Conservation (phyloP, 1,284 basidiomycete species). For the Fomes fomentarius region DNA sequence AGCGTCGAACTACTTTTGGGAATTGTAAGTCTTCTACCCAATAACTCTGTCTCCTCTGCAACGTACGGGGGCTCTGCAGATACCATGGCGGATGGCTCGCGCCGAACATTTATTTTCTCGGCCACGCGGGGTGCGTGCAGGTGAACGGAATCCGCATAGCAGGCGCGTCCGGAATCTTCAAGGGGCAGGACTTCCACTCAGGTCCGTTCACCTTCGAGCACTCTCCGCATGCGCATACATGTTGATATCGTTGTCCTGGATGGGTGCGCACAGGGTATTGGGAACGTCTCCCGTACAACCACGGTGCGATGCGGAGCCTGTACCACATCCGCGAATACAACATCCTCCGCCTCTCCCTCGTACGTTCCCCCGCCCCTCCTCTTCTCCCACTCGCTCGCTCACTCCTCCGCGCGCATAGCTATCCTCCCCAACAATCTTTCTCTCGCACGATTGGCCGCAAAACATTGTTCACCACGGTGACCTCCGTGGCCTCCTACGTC, state of each 20-base stretch:
- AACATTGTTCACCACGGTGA: constrained; percentile 87
- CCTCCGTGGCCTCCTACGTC: constrained; percentile 62
- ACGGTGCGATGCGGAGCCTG: constrained; percentile 75
- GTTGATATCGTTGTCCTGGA: not conserved
- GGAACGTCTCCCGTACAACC: constrained; percentile 75
- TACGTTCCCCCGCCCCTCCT: constrained; percentile 39
- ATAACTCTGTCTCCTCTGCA: constrained; percentile 1
- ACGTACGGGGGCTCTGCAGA: constrained; percentile 40
- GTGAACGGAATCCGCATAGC: constrained; percentile 88
- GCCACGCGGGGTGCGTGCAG: constrained; percentile 87
- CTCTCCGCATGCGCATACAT: too few relatives aligned
- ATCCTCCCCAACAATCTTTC: constrained; percentile 71
- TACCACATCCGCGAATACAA: constrained; percentile 94
- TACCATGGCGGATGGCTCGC: constrained; percentile 97
- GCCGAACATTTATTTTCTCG: constrained; percentile 96
- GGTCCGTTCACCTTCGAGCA: constrained; percentile 48
- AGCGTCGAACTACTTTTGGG: constrained; percentile 97
- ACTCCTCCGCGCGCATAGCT: constrained; percentile 44
- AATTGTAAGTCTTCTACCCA: constrained; percentile 64
- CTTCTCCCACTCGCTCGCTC: not conserved
- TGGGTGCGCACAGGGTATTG: constrained; percentile 54
- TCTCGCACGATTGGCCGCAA: constrained; percentile 98
- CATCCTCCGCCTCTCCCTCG: constrained; percentile 79
- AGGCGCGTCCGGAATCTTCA: constrained; percentile 94
- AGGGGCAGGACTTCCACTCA: constrained; percentile 74